A percentile compares a stretch with the other conserved stretches of the same genome.
These are phyloP conservation scores for Fusarium sp. DNA, from an alignment of 2,329 filamentous ascomycete species.

Conservation along the genomic window DNA sequence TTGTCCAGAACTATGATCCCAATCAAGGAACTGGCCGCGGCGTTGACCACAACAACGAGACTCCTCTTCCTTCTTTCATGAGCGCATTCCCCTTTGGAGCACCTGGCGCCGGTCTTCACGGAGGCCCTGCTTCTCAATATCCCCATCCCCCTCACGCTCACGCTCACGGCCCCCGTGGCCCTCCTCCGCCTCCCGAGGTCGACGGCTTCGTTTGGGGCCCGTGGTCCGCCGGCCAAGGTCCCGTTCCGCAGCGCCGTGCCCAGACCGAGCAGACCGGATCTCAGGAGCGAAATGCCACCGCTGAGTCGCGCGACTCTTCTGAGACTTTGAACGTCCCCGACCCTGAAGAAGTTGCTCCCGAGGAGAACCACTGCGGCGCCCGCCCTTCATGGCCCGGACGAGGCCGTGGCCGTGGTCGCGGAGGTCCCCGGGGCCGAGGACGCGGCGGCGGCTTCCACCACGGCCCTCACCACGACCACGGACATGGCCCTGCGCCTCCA, in stretches of 20 bases:
- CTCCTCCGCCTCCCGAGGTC: slow-evolving; percentile 40
- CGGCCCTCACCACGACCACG: slow-evolving; percentile 41
- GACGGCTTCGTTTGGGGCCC: slow-evolving; percentile 43
- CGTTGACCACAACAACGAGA: slow-evolving; percentile 52
- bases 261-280: slow-evolving; percentile 26
- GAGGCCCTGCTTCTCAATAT: slow-evolving; percentile 6
- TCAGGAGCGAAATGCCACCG: slow-evolving; percentile 37
- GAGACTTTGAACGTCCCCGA: slow-evolving; percentile 50
- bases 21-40: slow-evolving; percentile 49
- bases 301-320: slow-evolving; percentile 51
- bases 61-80: slow-evolving; percentile 42
- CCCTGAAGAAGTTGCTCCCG: slow-evolving; percentile 49
- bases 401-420: slow-evolving; percentile 38
- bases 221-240: slow-evolving; percentile 43
- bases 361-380: slow-evolving; percentile 45
- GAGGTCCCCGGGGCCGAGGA: slow-evolving; percentile 36
- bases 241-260: slow-evolving; percentile 38
- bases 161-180: slow-evolving; percentile 25
- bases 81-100: slow-evolving; percentile 52
- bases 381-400: slow-evolving; percentile 39
- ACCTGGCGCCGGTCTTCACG: slow-evolving; percentile 18
- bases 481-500: slow-evolving; percentile 34
- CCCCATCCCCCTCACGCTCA: slow-evolving; percentile 16
- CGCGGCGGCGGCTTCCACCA: slow-evolving; percentile 36
- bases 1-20: slow-evolving; percentile 51